Evolutionary conservation across 2,329 filamentous ascomycete genomes (phyloP), one percentile per base, ranked within the genome.

Genomic region (Penicillium sp.): DNA sequence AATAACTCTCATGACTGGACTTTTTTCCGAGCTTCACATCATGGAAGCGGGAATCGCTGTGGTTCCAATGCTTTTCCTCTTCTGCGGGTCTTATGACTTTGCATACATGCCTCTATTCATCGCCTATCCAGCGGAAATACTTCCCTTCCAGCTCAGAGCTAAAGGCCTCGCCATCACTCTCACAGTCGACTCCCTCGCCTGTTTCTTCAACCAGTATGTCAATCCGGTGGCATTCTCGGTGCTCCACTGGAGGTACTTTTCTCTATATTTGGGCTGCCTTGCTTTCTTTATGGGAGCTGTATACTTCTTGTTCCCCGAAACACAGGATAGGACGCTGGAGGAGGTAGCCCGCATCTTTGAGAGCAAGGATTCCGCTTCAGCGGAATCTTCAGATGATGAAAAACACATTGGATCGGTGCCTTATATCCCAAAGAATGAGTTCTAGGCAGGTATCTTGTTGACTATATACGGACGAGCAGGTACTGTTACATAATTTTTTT

Each of bases 221-320:
- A 77, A 77, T 54, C 77, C 76, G 0, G 71, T 78, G 5, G 75
- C 72, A 0, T 69, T 79, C 48, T 56, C 65, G 1, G 65, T 56
- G 0, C 71, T 79, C 10, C 63, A 57, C 0, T 79, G 75, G 74
- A 73, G 67, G 44, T 78, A 77, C 53, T 79, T 75, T 42, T 69
- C 73, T 34, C 66, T 78, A 9, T 78, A 73, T 47, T 67, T 71
- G 52, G 71, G 68, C 8, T 72, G 74, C 33, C 37, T 77, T 16
- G 61, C 59, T 1, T 51, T 68, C 3, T 63, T 73, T 10, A 48
- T 76, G 2, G 51, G 18, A 14, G 42, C 48, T 24, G 46, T 56
- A 5, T 56, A 56, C 47, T 56, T 56, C 42, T 26, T 56, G 14
- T 56, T 53, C 43, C 54, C 54, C 2, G 50, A 56, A 19, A 56